Conservation (phyloP, 345 rosid genomes). For the Psidium friedrichsthalianum region DNA sequence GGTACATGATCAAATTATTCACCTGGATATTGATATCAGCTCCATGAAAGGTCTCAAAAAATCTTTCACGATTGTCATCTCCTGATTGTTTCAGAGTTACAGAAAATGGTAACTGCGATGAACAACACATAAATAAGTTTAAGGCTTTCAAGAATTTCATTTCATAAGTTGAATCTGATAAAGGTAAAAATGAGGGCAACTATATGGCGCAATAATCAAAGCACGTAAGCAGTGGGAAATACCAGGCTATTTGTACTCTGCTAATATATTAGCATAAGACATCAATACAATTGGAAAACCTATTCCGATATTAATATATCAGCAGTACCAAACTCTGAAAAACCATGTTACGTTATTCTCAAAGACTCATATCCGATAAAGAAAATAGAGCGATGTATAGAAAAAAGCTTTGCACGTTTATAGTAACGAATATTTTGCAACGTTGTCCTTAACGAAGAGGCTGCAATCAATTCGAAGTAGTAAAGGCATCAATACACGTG, state of each 20-base stretch:
- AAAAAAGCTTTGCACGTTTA: neutral
- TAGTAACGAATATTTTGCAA: neutral
- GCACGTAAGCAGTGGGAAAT: neutral
- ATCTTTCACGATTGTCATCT: conserved; percentile 43
- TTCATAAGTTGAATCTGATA: neutral
- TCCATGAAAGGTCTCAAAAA: conserved; percentile 90
- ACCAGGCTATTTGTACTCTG: neutral
- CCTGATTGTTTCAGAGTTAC: conserved; percentile 32
- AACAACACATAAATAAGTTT: neutral
- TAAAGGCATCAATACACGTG: neutral
- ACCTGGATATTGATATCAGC: conserved; percentile 79
- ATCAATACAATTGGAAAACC: neutral
- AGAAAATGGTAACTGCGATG: conserved; percentile 66
- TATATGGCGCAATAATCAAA: neutral
- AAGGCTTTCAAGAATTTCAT: neutral
- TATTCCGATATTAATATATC: neutral
- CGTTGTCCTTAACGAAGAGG: neutral
- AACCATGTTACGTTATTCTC: neutral
- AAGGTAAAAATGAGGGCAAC: neutral
- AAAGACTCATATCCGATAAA: neutral
- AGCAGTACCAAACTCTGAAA: neutral
- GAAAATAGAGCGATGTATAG: neutral
- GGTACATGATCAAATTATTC: conserved; percentile 8
- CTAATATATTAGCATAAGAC: neutral
- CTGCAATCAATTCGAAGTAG: neutral